A percentile compares a stretch with the other conserved stretches of the same genome.
Evolutionary conservation across 169 alveolate genomes (phyloP).

Genomic region (Fabrea salina): DNA sequence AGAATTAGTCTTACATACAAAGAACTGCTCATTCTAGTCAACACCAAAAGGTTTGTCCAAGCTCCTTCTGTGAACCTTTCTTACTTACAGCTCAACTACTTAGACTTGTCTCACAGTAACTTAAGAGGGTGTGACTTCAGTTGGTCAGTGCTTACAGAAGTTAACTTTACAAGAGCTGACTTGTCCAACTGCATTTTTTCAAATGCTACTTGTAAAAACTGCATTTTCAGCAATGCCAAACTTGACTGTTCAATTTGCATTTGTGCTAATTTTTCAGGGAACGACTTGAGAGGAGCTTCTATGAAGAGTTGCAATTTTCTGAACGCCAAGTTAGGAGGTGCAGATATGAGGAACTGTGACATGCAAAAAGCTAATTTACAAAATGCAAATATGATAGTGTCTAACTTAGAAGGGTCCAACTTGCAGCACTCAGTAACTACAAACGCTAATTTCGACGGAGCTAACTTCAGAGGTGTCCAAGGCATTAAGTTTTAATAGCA

Average conservation of each 20-base stretch:
- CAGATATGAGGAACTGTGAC: slow-evolving; percentile 49
- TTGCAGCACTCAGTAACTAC: slow-evolving; percentile 39
- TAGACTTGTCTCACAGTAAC: slow-evolving; percentile 40
- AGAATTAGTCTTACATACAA: slow-evolving; percentile 32
- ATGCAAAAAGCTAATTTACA: slow-evolving; percentile 37
- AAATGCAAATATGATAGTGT: slow-evolving; percentile 49
- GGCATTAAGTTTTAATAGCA: neutral
- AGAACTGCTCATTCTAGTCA: slow-evolving; percentile 41
- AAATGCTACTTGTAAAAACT: slow-evolving; percentile 38
- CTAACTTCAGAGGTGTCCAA: neutral
- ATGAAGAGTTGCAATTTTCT: slow-evolving; percentile 42
- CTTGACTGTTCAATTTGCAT: slow-evolving; percentile 30
- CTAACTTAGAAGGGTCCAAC: slow-evolving; percentile 46
- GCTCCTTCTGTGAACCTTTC: slow-evolving; percentile 44
- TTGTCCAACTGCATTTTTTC: slow-evolving; percentile 39
- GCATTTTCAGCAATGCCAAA: slow-evolving; percentile 43
- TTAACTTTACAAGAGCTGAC: slow-evolving; percentile 34
- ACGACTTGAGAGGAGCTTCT: slow-evolving; percentile 37
- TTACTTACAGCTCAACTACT: slow-evolving; percentile 16
- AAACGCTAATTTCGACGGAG: slow-evolving; percentile 47
- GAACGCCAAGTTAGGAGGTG: slow-evolving; percentile 36
- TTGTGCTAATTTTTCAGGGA: slow-evolving; percentile 39
- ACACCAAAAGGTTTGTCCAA: slow-evolving; percentile 39
- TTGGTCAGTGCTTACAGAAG: slow-evolving; percentile 34
- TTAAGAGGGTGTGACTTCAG: slow-evolving; percentile 49